A percentile compares a stretch with the other conserved stretches of the same genome.
Conservation (phyloP, 192 early-diverging fungal species). For the Chytriomyces hyalinus region DNA sequence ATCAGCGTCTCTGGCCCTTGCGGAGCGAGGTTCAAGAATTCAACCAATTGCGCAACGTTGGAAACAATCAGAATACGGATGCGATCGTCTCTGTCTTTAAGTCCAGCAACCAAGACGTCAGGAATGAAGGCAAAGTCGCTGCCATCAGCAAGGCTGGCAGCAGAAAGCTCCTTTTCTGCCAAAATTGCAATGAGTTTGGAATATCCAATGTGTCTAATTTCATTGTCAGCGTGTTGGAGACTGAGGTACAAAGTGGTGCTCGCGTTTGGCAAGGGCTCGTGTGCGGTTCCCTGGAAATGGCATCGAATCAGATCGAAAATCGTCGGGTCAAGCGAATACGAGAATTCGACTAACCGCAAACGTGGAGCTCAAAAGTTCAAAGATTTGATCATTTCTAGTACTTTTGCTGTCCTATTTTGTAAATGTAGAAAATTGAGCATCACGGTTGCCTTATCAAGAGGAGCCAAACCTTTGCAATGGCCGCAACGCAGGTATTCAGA, state of each 20-base stretch:
- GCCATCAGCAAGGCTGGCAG: not conserved
- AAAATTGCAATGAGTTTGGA: conserved; percentile 2
- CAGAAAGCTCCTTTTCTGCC: not conserved
- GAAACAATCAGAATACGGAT: not conserved
- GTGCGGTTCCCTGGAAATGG: conserved; percentile 64
- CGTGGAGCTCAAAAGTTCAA: conserved; percentile 12
- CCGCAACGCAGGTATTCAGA: conserved; percentile 7
- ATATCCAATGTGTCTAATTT: conserved; percentile 64
- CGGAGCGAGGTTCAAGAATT: conserved; percentile 1
- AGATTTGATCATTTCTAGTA: not conserved
- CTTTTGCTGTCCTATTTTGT: conserved; percentile 19
- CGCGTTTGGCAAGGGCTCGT: conserved; percentile 62
- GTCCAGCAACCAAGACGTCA: not conserved
- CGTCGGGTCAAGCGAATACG: conserved; percentile 18
- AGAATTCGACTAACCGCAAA: conserved; percentile 3
- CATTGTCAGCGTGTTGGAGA: conserved; percentile 73
- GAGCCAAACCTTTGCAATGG: not conserved
- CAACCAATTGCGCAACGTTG: conserved; percentile 4
- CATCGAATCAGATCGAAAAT: conserved; percentile 59
- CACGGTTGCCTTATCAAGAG: not conserved
- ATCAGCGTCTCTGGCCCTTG: not conserved
- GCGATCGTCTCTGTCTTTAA: not conserved
- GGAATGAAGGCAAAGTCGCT: conserved; percentile 12
- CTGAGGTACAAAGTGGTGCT: conserved; percentile 83
- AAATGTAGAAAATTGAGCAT: not conserved